Base-by-base conservation (phyloP, 106 monocot genomes). In the Alisma plantagoaquatica region DNA sequence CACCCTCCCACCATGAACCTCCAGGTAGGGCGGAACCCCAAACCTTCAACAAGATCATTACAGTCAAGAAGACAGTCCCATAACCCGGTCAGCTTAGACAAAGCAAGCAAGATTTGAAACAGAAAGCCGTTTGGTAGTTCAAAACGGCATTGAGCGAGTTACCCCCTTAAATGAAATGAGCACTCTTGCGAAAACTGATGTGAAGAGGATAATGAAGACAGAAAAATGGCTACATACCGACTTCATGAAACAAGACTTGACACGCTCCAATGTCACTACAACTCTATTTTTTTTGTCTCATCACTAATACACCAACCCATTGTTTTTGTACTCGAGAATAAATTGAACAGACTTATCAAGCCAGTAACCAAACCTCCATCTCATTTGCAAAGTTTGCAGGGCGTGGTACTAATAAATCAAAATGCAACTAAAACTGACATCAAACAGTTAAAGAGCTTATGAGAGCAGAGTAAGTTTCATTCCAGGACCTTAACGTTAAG, bases 41-140 rank as follows among this genome's bases (percentile, higher is more conserved):
- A 88, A 94, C 94, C 94, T 94, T 94, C 94, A 88, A 94, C 71
- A 87, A 94, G 77, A 84, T 84, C 68, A 77, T 83, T 75, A 57
- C 72, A 78, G 90, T 98, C 86, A 98, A 84, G 68, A 84, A 10
- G 19, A 10, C 4, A 46, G 5, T 4, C 45, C 45, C 14, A 38
- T 5, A 6, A 7, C 14, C 14, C 5, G 9, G 9, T 38, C 5
- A 38, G 5, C 14, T 14, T 38, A 38, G 5, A 14, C 9, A 38
- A 38, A 38, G 14, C 35, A 38, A 7, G 35, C 5, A 38, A 38
- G 14, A 7, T 7, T 5, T 7, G 35, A 6, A 38, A 7, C 5
- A 38, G 9, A 38, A 38, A 38, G 35, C 35, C 35, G 5, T 38
- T 38, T 38, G 35, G 35, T 38, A 7, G 35, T 5, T 38, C n/a